Evolutionary conservation across 257 asterid species (phyloP).

Genomic region (Ligustrum vulgare): DNA sequence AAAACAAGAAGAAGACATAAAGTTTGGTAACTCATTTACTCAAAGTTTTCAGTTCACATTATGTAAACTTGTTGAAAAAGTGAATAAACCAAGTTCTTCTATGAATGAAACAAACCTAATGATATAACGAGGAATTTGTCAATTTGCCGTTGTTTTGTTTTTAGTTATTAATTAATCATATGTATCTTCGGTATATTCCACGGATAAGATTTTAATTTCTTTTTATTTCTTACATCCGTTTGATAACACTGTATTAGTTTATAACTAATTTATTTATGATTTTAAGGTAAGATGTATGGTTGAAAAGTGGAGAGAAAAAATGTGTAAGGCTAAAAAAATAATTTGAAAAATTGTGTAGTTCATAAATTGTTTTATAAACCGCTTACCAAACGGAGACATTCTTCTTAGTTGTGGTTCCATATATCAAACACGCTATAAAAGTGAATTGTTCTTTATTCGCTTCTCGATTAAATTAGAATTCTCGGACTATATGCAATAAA

Average conservation of each 20-base stretch:
- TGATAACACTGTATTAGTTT: no score
- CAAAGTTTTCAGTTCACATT: not conserved
- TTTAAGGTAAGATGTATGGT: no score
- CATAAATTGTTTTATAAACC: no score
- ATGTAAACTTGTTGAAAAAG: constrained; percentile 19
- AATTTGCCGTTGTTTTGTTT: not conserved
- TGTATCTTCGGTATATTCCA: not conserved
- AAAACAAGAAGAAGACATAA: not conserved
- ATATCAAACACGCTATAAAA: not conserved
- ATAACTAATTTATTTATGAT: no score
- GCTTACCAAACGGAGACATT: no score
- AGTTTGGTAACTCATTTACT: constrained; percentile 2
- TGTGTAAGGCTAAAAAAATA: no score
- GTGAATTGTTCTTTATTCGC: not conserved
- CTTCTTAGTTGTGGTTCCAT: not conserved
- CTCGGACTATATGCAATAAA: no score
- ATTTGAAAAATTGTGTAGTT: no score
- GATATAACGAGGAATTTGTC: not conserved
- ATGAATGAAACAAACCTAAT: not conserved
- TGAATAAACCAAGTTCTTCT: constrained; percentile 6
- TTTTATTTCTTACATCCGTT: not conserved
- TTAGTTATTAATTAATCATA: not conserved
- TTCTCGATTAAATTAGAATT: no score
- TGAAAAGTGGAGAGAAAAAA: no score
- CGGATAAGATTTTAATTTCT: not conserved